Percentiles rank a stretch among this genome's conserved stretches.
phyloP scores from a whole-genome alignment of 2,329 filamentous ascomycete genomes.

The Aspergillus fumigatiaffinis region DNA sequence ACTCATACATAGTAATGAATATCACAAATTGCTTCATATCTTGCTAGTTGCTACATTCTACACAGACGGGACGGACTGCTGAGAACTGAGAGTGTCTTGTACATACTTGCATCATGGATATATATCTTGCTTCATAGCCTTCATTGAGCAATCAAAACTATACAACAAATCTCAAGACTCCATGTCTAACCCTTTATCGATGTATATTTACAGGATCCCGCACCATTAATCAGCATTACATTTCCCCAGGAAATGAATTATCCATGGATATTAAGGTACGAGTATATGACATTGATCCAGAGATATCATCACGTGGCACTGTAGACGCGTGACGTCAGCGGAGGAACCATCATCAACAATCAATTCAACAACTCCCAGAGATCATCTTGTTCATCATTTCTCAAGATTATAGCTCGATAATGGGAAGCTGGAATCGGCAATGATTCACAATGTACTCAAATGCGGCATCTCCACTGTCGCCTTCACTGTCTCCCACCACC shows the following conservation, averaged over 20 bases:
- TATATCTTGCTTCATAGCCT: background rate
- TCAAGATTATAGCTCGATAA: background rate
- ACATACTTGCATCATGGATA: background rate
- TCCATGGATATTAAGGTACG: background rate
- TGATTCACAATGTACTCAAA: background rate
- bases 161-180: background rate
- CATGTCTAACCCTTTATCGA: background rate
- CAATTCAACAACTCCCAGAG: background rate
- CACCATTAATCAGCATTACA: too few species aligned
- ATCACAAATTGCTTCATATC: too few species aligned
- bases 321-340: background rate
- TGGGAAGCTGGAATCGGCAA: too few species aligned
- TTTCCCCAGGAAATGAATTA: background rate
- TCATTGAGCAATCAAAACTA: background rate
- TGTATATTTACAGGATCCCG: background rate
- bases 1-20: too few species aligned
- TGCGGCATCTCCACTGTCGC: background rate
- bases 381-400: background rate
- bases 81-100: background rate
- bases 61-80: background rate
- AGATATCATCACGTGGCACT: background rate
- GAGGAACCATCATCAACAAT: background rate
- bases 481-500: constrained; percentile 1
- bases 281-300: background rate
- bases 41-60: too few species aligned